Base-by-base conservation (phyloP, 352 stramenopile genomes). In the Globisporangium spiculum region DNA sequence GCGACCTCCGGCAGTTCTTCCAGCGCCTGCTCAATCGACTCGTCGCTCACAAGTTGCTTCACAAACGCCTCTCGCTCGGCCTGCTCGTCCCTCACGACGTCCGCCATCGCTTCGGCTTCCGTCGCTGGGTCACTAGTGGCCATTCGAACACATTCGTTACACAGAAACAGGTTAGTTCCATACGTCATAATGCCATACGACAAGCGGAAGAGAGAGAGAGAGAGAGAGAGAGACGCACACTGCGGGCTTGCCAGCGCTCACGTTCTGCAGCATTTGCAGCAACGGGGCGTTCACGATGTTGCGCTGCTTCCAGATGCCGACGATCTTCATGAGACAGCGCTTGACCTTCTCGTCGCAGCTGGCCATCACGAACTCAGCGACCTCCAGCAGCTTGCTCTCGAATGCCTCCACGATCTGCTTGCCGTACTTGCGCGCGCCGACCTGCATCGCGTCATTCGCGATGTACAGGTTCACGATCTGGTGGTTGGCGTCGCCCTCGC, bases 381-480 rank as follows among this genome's bases (percentile, higher is more conserved):
- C 76, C 8, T 81, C 72, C 38, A 92, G 69, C 60, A 96, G 74
- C 61, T 77, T 75, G 1, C 70, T 63, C 59, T 91, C 81, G 60
- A 93, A 96, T 4, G 76, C 67, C 18, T 85, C 75, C 10, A 85
- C 74, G 34, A 94, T 84, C 52, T 89, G 72, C 26, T 86, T 86
- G 48, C 88, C 88, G 66, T 85, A 92, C 74, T 90, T 91, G 76
- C 88, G 88, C 66, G 83, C 84, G 60, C 88, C 88, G 24, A 92
- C 83, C 66, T 96, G 88, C 83, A 96, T 93, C 12, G 83, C 83
- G 67, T 96, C 88, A 69, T 96, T 96, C 53, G 88, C 88, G 44
- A 96, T 80, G 73, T 96, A 96, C 1, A 96, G 68, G 50, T 85
- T 86, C 63, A 92, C 86, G 75, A 96, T 88, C 78, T 96, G 86